Base-by-base conservation (phyloP, 2,329 filamentous ascomycete species). In the Pseudogymnoascus sp. region DNA sequence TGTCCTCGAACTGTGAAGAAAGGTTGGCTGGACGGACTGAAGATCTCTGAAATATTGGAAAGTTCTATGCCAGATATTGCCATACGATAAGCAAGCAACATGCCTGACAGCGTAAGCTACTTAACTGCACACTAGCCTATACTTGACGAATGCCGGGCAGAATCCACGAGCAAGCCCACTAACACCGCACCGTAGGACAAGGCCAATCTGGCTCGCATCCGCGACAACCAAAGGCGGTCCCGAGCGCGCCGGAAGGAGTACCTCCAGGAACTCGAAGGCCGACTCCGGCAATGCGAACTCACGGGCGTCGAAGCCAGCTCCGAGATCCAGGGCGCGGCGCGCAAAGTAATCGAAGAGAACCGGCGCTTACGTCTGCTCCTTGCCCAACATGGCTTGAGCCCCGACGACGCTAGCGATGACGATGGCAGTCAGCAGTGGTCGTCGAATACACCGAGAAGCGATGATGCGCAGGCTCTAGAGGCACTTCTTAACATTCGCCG, bases 191-290 rank as follows among this genome's bases (percentile, higher is more conserved):
- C 49, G 45, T 61, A 66, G 62, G 49, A 65, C 52, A 72, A 72
- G 66, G 67, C 67, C 41, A 74, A 75, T 61, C 70, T 74, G 35
- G 81, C 83, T 55, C 86, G 88, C 63, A 87, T 91, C 67, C 83
- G 89, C 66, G 87, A 92, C 69, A 93, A 92, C 69, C 89, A 92
- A 72, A 81, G 89, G 62, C 85, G 88, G 65, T 90, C 87, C n/a
- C 85, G 89, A 61, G 88, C 88, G 52, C 82, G 88, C 37, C 82
- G 86, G 66, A 90, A 88, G 76, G 88, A 90, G 70, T 91, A 92
- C 71, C 76, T 91, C 40, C 79, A 85, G 65, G 86, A 89, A 62
- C 81, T 91, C 28, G 88, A 92, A 74, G 77, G 81, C 61, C 85
- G 84, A 64, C 75, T 88, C 63, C 82, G 85, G 55, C 75, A 77